These are phyloP conservation scores for Oldenlandia corymbosa DNA, from an alignment of 257 asterid species.

Conservation along the genomic window DNA sequence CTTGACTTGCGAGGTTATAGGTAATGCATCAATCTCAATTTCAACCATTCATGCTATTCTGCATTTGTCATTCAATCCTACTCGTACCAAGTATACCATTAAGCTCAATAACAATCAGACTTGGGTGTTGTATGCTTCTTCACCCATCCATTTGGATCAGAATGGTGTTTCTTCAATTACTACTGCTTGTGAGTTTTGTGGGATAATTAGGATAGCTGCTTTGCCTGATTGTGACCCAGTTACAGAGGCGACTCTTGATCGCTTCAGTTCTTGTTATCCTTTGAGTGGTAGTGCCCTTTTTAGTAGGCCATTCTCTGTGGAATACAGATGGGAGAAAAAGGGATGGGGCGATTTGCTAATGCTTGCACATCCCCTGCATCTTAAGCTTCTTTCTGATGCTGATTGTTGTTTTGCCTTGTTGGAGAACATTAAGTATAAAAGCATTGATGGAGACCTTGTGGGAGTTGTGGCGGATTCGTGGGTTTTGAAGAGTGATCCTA, in stretches of 20 bases:
- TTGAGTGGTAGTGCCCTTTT: conserved; percentile 60
- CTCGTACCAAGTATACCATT: conserved; percentile 52
- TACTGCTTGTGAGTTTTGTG: conserved; percentile 55
- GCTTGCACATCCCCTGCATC: conserved; percentile 97
- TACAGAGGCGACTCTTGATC: conserved; percentile 50
- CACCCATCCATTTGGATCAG: conserved; percentile 45
- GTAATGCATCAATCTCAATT: conserved; percentile 39
- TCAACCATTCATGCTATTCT: conserved; percentile 81
- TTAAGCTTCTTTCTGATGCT: conserved; percentile 42
- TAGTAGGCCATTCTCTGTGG: conserved; percentile 56
- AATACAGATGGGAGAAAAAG: conserved; percentile 77
- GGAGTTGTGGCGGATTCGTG: conserved; percentile 92
- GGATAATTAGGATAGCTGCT: conserved; percentile 63
- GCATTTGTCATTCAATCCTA: conserved; percentile 37
- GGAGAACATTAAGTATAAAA: conserved; percentile 59
- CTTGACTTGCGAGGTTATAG: conserved; percentile 51
- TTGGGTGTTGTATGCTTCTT: conserved; percentile 77
- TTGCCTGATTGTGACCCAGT: conserved; percentile 48
- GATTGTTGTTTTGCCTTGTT: conserved; percentile 44
- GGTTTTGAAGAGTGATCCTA: conserved; percentile 65
- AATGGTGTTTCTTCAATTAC: conserved; percentile 39
- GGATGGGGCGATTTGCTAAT: conserved; percentile 87
- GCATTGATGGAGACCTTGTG: conserved; percentile 88
- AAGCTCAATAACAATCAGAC: conserved; percentile 76
- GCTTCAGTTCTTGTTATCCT: conserved; percentile 70